These are phyloP conservation scores for Capronia americana DNA, from an alignment of 2,329 filamentous ascomycete species.

Conservation along the genomic window DNA sequence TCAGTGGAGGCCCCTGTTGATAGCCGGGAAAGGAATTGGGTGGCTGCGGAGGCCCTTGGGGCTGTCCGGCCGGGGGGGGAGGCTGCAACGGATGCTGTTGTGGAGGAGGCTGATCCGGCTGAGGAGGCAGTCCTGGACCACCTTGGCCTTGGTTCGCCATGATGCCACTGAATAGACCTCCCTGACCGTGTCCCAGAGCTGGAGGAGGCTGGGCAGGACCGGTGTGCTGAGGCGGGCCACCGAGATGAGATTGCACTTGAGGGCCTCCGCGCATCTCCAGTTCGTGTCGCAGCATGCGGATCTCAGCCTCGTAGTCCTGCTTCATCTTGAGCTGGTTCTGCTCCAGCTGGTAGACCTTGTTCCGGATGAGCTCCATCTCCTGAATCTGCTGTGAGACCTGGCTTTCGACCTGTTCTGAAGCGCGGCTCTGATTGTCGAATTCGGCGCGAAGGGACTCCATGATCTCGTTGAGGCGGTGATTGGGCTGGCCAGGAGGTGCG, in stretches of 20 bases:
- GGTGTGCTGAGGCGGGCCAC: slow-evolving; percentile 75
- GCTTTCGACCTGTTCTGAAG: slow-evolving; percentile 86
- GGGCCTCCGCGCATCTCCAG: slow-evolving; percentile 74
- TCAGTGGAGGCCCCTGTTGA: slow-evolving; percentile 68
- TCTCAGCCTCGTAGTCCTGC: slow-evolving; percentile 93
- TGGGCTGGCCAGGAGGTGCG: slow-evolving; percentile 58
- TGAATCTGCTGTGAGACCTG: slow-evolving; percentile 94
- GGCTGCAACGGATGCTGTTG: slow-evolving; percentile 64
- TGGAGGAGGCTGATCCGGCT: slow-evolving; percentile 67
- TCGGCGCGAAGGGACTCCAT: slow-evolving; percentile 89
- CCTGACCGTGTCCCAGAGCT: slow-evolving; percentile 82
- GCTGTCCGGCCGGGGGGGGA: slow-evolving; percentile 51
- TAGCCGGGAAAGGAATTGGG: slow-evolving; percentile 75
- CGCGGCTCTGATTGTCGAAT: slow-evolving; percentile 83
- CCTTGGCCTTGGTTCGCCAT: slow-evolving; percentile 90
- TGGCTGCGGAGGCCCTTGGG: slow-evolving; percentile 71
- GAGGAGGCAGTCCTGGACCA: slow-evolving; percentile 81
- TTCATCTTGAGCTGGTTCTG: slow-evolving; percentile 88
- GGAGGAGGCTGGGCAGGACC: slow-evolving; percentile 85
- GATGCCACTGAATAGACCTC: slow-evolving; percentile 91
- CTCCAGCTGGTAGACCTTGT: slow-evolving; percentile 93
- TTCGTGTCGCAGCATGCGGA: slow-evolving; percentile 83
- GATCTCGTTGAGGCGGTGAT: slow-evolving; percentile 82
- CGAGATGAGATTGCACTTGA: slow-evolving; percentile 67
- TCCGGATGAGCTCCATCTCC: slow-evolving; percentile 91